These are phyloP conservation scores for Pilasporangium apinafurcum DNA, from an alignment of 352 stramenopile genomes.

Conservation along the genomic window DNA sequence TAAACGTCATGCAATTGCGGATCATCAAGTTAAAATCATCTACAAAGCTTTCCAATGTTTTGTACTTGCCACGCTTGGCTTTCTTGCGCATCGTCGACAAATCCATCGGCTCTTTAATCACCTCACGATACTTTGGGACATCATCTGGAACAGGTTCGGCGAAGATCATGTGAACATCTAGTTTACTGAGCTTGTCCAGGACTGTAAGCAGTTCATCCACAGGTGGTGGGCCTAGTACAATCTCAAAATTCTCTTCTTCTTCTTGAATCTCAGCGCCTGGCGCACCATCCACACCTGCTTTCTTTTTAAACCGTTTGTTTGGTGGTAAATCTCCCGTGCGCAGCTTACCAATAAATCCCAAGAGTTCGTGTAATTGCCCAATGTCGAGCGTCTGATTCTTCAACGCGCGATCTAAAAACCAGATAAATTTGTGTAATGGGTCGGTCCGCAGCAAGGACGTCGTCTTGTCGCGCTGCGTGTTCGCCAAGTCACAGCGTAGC, in stretches of 20 bases:
- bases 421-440: constrained; percentile 86
- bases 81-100: constrained; percentile 80
- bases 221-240: constrained; percentile 67
- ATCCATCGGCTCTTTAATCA: constrained; percentile 85
- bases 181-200: constrained; percentile 78
- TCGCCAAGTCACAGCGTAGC: constrained; percentile 72
- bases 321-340: constrained; percentile 57
- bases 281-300: constrained; percentile 3
- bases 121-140: constrained; percentile 76
- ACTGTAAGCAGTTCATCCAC: constrained; percentile 60
- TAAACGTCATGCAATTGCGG: constrained; percentile 84
- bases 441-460: constrained; percentile 62
- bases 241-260: constrained; percentile 79
- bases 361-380: constrained; percentile 59
- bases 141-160: constrained; percentile 80
- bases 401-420: constrained; percentile 76
- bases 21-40: constrained; percentile 85
- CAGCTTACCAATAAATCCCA: constrained; percentile 64
- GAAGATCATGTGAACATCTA: constrained; percentile 74
- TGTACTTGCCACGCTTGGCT: constrained; percentile 74
- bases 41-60: constrained; percentile 70
- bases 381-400: constrained; percentile 73
- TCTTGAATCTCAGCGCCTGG: constrained; percentile 32
- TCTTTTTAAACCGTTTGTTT: constrained; percentile 82
- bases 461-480: constrained; percentile 76